Conservation (phyloP, 2,329 filamentous ascomycete species). For the Scedosporium minutisporum region DNA sequence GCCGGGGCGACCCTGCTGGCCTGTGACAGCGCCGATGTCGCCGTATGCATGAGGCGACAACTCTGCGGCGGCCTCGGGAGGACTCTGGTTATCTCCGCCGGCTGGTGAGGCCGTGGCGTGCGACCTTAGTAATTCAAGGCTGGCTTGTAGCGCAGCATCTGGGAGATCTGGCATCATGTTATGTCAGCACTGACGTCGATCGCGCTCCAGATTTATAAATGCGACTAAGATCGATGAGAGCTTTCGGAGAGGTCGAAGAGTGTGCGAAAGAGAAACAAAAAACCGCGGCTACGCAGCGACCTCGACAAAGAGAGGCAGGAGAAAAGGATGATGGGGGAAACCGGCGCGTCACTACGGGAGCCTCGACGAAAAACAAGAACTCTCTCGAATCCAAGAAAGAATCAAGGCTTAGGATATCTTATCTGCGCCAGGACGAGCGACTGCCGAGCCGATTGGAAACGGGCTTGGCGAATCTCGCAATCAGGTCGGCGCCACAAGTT, state of each 20-base stretch:
- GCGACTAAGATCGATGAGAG: neutral
- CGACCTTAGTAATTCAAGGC: constrained; percentile 30
- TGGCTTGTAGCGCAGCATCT: constrained; percentile 27
- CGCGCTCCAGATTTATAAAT: neutral
- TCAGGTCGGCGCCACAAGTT: neutral
- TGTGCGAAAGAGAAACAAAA: neutral
- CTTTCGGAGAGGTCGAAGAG: neutral
- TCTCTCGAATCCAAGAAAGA: neutral
- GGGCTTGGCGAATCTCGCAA: neutral
- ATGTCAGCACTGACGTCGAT: constrained; percentile 7
- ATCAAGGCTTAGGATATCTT: neutral
- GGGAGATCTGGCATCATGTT: constrained; percentile 1
- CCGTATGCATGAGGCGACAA: constrained; percentile 36
- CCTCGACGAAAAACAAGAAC: neutral
- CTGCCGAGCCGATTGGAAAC: neutral
- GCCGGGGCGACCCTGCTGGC: constrained; percentile 15
- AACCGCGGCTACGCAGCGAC: neutral
- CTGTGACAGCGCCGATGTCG: constrained; percentile 25
- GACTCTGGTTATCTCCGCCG: constrained; percentile 15
- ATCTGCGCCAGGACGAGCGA: neutral
- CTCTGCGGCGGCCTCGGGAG: constrained; percentile 19
- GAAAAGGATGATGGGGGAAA: neutral
- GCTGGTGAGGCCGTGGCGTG: constrained; percentile 20
- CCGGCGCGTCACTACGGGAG: neutral
- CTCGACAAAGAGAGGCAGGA: neutral